Base-by-base conservation (phyloP, 257 asterid species). In the Solanum pimpinellifolium region DNA sequence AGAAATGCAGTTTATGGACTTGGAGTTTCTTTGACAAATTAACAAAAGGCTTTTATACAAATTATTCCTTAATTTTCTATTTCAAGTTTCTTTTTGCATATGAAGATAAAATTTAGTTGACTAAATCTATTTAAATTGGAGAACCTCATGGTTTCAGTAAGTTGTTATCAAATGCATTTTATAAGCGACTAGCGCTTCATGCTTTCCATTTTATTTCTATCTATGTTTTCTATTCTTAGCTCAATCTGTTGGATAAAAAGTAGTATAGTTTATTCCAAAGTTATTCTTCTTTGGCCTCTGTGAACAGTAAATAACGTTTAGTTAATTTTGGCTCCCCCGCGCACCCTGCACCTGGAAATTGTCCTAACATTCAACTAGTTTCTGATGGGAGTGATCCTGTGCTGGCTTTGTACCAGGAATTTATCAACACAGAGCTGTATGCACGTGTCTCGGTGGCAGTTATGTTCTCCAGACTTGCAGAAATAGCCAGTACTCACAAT, bases 381-480 rank as follows among this genome's bases (percentile, higher is more conserved):
- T 49, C 46, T 80, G 85, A 80, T 80, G 68, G 42, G 69, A 29
- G 68, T 80, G 85, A 52, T 83, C 52, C 87, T 66, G 80, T 90
- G 85, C 60, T 84, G 80, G 12, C 77, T 39, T 90, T 59, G 90
- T 89, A 88, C 91, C 94, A 95, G 97, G 98, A 89, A 89, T 97
- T 95, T 88, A 91, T 97, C 91, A 97, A 97, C 90, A 95, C 99
- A 60, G 99, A 97, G 90, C 91, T 97, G 87, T 97, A 94, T 94
- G 99, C 98, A 62, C 98, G 99, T 70, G 99, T 97, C 87, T 97
- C 98, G 80, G 96, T 97, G 87, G 97, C 99, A 27, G 98, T 93
- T 73, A 83, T 97, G 90, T 97, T 97, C 90, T 89, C 93, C 89
- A 91, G 92, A 89, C 95, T 97, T 49, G 97, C 97, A 25, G 97